phyloP scores from a whole-genome alignment of 345 rosid genomes.

The Excoecaria cochinchinensis region DNA sequence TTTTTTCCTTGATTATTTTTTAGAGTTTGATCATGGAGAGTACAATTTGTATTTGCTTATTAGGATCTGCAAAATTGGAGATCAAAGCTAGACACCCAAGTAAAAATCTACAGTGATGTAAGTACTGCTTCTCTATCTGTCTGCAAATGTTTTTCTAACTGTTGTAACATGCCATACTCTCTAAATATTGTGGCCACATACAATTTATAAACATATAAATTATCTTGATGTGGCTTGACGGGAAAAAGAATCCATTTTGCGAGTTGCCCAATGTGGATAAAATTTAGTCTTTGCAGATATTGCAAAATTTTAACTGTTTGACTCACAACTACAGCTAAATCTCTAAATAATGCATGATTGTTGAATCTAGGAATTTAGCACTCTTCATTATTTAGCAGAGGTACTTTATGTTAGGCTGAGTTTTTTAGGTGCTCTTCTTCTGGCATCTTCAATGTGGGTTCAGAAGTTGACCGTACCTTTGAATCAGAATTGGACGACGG shows the following conservation, averaged over 20 bases:
- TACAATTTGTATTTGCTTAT: conserved; percentile 3
- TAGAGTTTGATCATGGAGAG: not conserved
- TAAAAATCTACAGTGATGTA: conserved; percentile 77
- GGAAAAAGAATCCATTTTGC: too few species aligned
- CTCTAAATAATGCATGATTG: not conserved
- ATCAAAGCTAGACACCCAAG: conserved; percentile 86
- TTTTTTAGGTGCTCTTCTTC: not conserved
- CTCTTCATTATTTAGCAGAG: not conserved
- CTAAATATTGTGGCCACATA: not conserved
- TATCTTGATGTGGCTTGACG: too few species aligned
- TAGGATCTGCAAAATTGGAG: conserved; percentile 98
- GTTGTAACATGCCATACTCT: not conserved
- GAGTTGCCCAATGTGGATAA: not conserved
- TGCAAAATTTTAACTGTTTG: not conserved
- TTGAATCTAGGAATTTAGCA: not conserved
- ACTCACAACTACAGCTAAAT: not conserved
- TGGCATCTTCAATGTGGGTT: not conserved
- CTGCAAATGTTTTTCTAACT: not conserved
- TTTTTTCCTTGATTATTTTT: not conserved
- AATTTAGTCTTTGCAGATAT: not conserved
- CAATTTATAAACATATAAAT: not conserved
- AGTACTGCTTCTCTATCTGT: conserved; percentile 17
- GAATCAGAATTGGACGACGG: not conserved
- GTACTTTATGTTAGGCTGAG: not conserved
- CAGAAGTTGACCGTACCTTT: not conserved